Evolutionary conservation across 1,139 yeast species (phyloP).

Genomic region (Suhomyces anneliseae): DNA sequence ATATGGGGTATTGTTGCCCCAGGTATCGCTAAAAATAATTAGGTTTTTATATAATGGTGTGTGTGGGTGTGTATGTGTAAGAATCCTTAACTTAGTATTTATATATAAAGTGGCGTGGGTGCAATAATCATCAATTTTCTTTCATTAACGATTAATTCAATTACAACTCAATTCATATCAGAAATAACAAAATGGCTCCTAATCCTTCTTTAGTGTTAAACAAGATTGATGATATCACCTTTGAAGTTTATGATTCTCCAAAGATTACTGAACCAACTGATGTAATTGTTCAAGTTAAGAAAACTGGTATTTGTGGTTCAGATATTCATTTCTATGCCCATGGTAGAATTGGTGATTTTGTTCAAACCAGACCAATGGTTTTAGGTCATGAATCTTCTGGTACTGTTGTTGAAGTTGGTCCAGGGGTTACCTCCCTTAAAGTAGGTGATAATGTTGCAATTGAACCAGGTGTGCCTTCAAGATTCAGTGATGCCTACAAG

Average conservation of each 20-base stretch:
- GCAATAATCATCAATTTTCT: too few relatives aligned
- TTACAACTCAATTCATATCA: too few relatives aligned
- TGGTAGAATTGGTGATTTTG: constrained; percentile 75
- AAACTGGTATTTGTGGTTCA: constrained; percentile 87
- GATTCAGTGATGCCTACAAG: constrained; percentile 71
- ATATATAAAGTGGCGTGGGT: too few relatives aligned
- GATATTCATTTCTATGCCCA: constrained; percentile 82
- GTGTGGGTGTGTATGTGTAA: too few relatives aligned
- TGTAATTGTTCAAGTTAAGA: constrained; percentile 71
- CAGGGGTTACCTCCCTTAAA: constrained; percentile 55
- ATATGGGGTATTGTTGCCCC: constrained; percentile 6
- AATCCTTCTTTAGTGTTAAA: constrained; percentile 74
- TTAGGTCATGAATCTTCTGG: constrained; percentile 82
- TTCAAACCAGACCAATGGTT: constrained; percentile 64
- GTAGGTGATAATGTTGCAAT: constrained; percentile 84
- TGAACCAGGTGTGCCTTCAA: constrained; percentile 72
- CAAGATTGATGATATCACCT: constrained; percentile 60
- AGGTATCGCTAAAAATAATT: too few relatives aligned
- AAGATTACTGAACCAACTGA: constrained; percentile 59
- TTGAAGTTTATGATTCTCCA: constrained; percentile 69
- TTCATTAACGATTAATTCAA: too few relatives aligned
- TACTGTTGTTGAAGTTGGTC: constrained; percentile 63
- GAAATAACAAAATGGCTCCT: constrained; percentile 5
- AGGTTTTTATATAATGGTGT: too few relatives aligned
- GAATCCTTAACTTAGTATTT: too few relatives aligned